Conservation (phyloP, 768 basidiomycete species). For the Candolleomyces aberdarensis region DNA sequence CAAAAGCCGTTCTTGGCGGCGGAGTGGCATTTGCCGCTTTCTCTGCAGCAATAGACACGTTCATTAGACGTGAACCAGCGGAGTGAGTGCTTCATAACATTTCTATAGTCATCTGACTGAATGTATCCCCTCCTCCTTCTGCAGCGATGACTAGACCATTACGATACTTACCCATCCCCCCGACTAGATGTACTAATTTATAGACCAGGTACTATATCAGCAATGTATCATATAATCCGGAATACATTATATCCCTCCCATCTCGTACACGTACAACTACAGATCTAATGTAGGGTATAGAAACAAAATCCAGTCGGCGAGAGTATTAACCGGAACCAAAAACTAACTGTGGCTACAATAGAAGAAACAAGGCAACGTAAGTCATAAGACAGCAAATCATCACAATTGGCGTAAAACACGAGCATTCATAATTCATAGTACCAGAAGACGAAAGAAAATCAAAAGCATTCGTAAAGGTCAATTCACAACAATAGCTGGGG, state of each 20-base stretch:
- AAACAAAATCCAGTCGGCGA: background rate
- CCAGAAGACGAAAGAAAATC: background rate
- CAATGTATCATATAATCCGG: slow-evolving; percentile 6
- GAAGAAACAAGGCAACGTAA: background rate
- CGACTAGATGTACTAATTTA: background rate
- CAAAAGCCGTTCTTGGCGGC: slow-evolving; percentile 83
- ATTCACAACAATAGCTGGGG: background rate
- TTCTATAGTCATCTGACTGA: background rate
- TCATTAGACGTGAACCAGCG: slow-evolving; percentile 73
- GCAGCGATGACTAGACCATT: slow-evolving; percentile 4
- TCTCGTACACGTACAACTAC: background rate
- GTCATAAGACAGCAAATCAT: too few relatives aligned
- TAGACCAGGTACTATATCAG: background rate
- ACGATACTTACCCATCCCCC: background rate
- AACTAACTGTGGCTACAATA: background rate
- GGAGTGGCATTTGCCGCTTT: slow-evolving; percentile 92
- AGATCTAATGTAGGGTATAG: background rate
- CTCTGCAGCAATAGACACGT: slow-evolving; percentile 86
- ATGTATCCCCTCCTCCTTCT: background rate
- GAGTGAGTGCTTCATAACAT: slow-evolving; percentile 38
- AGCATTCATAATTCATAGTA: background rate
- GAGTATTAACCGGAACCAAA: background rate
- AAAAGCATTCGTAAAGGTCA: background rate
- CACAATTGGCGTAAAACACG: background rate
- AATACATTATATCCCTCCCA: slow-evolving; percentile 3